Evolutionary conservation across 768 basidiomycete genomes (phyloP).

Genomic region (Trametes punicea): DNA sequence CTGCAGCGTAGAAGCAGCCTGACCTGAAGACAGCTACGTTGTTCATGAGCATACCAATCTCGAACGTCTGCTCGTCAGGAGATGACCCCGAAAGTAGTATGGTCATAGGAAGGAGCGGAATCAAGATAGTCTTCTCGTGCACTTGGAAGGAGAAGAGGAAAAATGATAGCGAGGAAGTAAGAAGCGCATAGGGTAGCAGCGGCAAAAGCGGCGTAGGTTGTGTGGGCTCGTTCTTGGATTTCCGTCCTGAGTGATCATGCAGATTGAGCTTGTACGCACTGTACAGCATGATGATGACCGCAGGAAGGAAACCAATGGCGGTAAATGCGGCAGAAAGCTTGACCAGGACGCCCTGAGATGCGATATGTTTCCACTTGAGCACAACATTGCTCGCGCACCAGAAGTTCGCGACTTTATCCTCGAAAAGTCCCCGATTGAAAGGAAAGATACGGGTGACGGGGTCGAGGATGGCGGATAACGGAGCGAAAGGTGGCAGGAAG

Average conservation of each 20-base stretch:
- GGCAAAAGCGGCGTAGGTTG: conserved; percentile 53
- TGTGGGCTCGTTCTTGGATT: neutral
- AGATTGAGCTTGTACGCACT: conserved; percentile 34
- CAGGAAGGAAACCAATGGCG: conserved; percentile 65
- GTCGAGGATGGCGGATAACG: conserved; percentile 45
- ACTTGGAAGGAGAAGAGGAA: conserved; percentile 97
- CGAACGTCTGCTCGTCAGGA: conserved; percentile 47
- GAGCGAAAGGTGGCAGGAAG: conserved; percentile 68
- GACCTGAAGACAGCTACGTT: conserved; percentile 90
- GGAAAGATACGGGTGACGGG: conserved; percentile 86
- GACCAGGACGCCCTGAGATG: conserved; percentile 47
- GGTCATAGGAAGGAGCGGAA: conserved; percentile 83
- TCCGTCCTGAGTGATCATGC: neutral
- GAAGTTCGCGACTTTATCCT: conserved; percentile 96
- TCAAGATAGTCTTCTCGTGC: conserved; percentile 88
- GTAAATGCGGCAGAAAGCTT: conserved; percentile 68
- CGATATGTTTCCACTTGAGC: conserved; percentile 76
- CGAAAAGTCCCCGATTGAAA: conserved; percentile 85
- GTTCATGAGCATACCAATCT: conserved; percentile 71
- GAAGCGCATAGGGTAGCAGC: conserved; percentile 76
- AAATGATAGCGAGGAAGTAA: conserved; percentile 85
- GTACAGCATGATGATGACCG: conserved; percentile 44
- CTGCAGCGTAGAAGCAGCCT: conserved; percentile 18
- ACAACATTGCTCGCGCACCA: conserved; percentile 93
- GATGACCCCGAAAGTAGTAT: conserved; percentile 62